A percentile compares a stretch with the other conserved stretches of the same genome.
Conservation (phyloP, 768 basidiomycete genomes). For the Calvatia gigantea region DNA sequence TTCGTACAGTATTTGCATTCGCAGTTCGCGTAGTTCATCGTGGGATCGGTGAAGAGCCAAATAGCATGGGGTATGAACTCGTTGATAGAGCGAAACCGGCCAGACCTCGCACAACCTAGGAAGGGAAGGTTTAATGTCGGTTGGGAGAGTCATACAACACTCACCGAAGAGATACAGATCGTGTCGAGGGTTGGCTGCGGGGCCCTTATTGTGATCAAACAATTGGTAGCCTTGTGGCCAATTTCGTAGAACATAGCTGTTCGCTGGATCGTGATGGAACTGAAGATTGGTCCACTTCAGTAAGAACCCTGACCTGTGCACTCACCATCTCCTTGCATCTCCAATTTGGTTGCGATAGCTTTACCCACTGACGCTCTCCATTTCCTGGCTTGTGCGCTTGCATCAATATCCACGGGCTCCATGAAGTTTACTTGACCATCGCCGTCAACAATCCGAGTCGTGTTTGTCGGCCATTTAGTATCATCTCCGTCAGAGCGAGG, state of each 20-base stretch:
- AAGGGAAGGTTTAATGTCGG: conserved; percentile 6
- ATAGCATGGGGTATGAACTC: conserved; percentile 84
- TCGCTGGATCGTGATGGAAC: conserved; percentile 32
- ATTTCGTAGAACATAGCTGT: conserved; percentile 55
- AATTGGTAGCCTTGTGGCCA: conserved; percentile 71
- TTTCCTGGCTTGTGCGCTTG: conserved; percentile 41
- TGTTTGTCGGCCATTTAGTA: conserved; percentile 54
- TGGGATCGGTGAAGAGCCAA: conserved; percentile 65
- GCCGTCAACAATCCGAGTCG: conserved; percentile 44
- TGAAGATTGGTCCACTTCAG: neutral
- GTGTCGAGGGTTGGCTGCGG: conserved; percentile 48
- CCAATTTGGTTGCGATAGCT: conserved; percentile 38
- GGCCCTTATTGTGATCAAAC: conserved; percentile 75
- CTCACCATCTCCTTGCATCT: conserved; percentile 43
- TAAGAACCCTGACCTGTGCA: conserved; percentile 1
- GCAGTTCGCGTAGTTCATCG: conserved; percentile 47
- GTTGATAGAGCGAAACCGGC: conserved; percentile 72
- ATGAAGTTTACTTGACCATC: conserved; percentile 75
- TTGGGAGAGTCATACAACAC: conserved; percentile 2
- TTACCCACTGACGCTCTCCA: conserved; percentile 52
- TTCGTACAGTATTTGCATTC: conserved; percentile 77
- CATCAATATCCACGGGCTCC: conserved; percentile 48
- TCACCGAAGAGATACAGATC: conserved; percentile 79
- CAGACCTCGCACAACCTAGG: conserved; percentile 42
- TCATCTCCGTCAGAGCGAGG: conserved; percentile 56